Evolutionary conservation across 495 filamentous ascomycete genomes (phyloP), one percentile per base, ranked within the genome.

Genomic region (Rusavskia elegans): DNA sequence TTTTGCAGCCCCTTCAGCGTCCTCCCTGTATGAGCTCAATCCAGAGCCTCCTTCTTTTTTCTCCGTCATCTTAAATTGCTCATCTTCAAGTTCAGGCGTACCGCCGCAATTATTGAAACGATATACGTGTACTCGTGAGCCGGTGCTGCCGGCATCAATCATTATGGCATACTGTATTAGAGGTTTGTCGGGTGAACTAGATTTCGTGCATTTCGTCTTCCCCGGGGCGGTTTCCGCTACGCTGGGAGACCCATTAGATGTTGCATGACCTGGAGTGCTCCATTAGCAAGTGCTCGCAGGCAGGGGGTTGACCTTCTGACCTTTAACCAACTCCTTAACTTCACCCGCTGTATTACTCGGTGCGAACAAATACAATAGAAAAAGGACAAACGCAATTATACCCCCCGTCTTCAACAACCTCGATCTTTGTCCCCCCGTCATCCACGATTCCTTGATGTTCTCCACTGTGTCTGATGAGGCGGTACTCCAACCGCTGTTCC

Each of bases 61-160:
- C 59, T 81, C 77, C 17, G 88, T 96, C 80, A 84, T 82, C 71
- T 93, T 79, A 65, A 98, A 98, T 20, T 82, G 73, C 63, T 98
- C 92, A 59, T 80, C 71, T 63, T 98, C 92, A 17, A 98, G 76
- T 69, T 97, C 92, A n/a, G 92, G 92, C 20, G 89, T 89, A 36
- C 83, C 65, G 49, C 89, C 93, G 70, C 92, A 98, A 72, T 97
- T 98, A 72, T 96, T 98, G 78, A 98, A 98, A 54, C 83, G 82
- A 71, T 96, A 98, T 51, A 97, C 89, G 68, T 98, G 92, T 62
- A 98, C 95, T 51, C 92, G 85, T 54, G 92, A 97, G 53, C 92
- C 92, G 39, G 90, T 95, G 69, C 89, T 96, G 51, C 92, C 92
- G 37, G 92, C 92, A 72, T 98, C 92, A 61, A 98, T 87, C 92